These are phyloP conservation scores for Sistotremastrum niveocremeum DNA, from an alignment of 768 basidiomycete genomes.

Conservation along the genomic window DNA sequence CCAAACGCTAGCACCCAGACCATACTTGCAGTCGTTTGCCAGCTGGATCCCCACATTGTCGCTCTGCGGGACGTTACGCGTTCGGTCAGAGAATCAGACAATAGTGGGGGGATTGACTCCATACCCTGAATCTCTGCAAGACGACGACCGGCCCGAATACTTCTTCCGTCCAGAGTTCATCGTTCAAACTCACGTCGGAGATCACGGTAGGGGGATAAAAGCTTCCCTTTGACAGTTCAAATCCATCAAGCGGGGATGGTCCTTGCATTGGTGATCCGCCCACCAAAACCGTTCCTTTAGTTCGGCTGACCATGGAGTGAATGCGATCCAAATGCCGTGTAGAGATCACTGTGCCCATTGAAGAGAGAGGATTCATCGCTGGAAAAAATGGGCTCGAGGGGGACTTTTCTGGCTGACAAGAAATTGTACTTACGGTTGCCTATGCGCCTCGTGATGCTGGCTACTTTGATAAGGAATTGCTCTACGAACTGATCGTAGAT, in stretches of 20 bases:
- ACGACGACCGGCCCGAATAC: conserved; percentile 80
- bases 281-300: conserved; percentile 33
- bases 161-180: conserved; percentile 71
- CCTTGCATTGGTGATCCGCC: conserved; percentile 60
- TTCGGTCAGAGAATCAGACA: not conserved
- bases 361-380: conserved; percentile 58
- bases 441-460: conserved; percentile 53
- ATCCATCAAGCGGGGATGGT: conserved; percentile 50
- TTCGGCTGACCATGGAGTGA: conserved; percentile 38
- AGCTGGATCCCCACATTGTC: conserved; percentile 53
- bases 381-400: not conserved
- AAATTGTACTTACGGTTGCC: conserved; percentile 47
- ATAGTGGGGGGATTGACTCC: conserved; percentile 12
- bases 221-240: conserved; percentile 54
- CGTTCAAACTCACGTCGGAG: conserved; percentile 36
- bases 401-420: no score
- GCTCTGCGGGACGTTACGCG: conserved; percentile 22
- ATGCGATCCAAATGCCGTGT: conserved; percentile 49
- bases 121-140: conserved; percentile 38
- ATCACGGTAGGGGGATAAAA: conserved; percentile 80
- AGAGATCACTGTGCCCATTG: conserved; percentile 77
- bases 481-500: conserved; percentile 60
- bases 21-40: conserved; percentile 70
- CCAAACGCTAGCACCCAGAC: conserved; percentile 74
- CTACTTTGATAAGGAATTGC: conserved; percentile 46